phyloP scores from a whole-genome alignment of 2,329 filamentous ascomycete species.

The Xylariaceae sp. region DNA sequence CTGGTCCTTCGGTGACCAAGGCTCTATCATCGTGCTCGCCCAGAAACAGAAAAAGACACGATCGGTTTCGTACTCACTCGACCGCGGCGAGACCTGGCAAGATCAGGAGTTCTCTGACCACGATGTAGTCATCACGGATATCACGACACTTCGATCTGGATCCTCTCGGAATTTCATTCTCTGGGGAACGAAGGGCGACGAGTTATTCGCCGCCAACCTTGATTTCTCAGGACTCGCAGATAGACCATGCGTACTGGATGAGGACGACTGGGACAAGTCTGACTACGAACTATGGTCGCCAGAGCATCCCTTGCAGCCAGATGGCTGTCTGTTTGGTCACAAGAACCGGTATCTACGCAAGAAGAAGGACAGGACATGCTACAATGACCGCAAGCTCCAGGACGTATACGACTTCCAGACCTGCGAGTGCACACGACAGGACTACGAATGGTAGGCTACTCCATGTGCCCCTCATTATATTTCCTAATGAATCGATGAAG shows the following conservation, averaged over 20 bases:
- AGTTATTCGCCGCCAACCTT: slow-evolving; percentile 70
- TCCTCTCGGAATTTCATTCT: slow-evolving; percentile 86
- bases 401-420: slow-evolving; percentile 68
- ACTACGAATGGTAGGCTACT: slow-evolving; percentile 80
- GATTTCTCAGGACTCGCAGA: slow-evolving; percentile 82
- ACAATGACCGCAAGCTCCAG: slow-evolving; percentile 68
- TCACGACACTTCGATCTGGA: slow-evolving; percentile 85
- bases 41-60: slow-evolving; percentile 64
- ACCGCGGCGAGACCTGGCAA: slow-evolving; percentile 77
- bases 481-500: too few species aligned
- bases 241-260: slow-evolving; percentile 64
- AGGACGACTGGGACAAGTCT: slow-evolving; percentile 44
- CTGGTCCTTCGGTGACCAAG: slow-evolving; percentile 95
- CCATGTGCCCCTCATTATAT: slow-evolving; percentile 14
- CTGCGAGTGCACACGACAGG: slow-evolving; percentile 75
- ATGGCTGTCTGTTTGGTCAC: slow-evolving; percentile 90
- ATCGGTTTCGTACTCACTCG: slow-evolving; percentile 66
- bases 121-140: slow-evolving; percentile 68
- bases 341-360: slow-evolving; percentile 86
- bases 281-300: slow-evolving; percentile 90
- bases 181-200: slow-evolving; percentile 64
- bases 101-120: slow-evolving; percentile 67
- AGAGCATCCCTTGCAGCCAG: slow-evolving; percentile 69
- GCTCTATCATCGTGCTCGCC: slow-evolving; percentile 85
- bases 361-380: slow-evolving; percentile 71